phyloP scores from a whole-genome alignment of 148 eudicot species.

The Diospyros lotus region DNA sequence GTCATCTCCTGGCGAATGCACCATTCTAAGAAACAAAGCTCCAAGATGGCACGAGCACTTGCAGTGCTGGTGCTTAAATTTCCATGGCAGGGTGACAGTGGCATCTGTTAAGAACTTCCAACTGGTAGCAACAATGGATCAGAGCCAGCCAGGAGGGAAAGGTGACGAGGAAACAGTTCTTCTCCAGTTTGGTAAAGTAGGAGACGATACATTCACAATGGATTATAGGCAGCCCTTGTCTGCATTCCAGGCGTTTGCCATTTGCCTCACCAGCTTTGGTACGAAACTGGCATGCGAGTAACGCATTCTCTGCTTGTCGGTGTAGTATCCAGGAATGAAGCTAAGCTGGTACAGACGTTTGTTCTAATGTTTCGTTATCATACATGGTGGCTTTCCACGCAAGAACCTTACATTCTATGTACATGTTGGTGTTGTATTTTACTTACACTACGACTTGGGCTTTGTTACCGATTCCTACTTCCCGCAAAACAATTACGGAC shows the following conservation, averaged over 20 bases:
- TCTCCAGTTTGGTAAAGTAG: constrained; percentile 94
- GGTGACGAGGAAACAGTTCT: constrained; percentile 87
- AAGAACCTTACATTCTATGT: too few species aligned
- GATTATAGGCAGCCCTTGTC: constrained; percentile 93
- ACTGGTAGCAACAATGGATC: constrained; percentile 73
- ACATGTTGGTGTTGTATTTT: too few species aligned
- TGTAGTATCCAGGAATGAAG: too few species aligned
- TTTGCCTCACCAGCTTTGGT: constrained; percentile 94
- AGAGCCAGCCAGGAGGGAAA: constrained; percentile 81
- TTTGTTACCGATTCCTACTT: too few species aligned
- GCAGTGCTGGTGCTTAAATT: constrained; percentile 98
- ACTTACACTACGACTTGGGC: too few species aligned
- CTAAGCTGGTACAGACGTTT: too few species aligned
- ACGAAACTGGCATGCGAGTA: constrained; percentile 71
- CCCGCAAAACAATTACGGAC: too few species aligned
- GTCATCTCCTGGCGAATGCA: constrained; percentile 23
- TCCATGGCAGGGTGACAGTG: constrained; percentile 91
- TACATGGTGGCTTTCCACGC: too few species aligned
- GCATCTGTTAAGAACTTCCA: constrained; percentile 98
- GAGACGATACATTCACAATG: constrained; percentile 87
- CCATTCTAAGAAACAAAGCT: constrained; percentile 75
- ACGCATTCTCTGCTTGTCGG: background rate
- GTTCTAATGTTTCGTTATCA: too few species aligned
- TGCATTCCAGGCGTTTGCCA: constrained; percentile 92
- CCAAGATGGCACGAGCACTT: constrained; percentile 96